Conservation (phyloP, 768 basidiomycete genomes). For the Collybiopsis confluens region DNA sequence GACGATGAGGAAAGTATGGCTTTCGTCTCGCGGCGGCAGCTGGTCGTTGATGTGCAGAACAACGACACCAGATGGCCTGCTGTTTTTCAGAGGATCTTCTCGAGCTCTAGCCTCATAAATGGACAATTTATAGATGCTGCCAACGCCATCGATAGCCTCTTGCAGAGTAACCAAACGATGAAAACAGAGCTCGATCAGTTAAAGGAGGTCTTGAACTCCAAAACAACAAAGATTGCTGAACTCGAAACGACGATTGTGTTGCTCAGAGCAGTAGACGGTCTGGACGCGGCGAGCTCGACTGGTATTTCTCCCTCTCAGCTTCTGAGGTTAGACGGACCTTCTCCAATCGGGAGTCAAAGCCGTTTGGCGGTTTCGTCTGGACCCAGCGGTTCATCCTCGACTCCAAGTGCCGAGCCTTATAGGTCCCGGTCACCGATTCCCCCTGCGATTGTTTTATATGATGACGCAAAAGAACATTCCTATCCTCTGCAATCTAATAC, state of each 20-base stretch:
- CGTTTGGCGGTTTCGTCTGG: too few relatives aligned
- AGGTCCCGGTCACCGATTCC: too few relatives aligned
- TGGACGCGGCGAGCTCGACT: neutral
- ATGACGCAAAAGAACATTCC: too few relatives aligned
- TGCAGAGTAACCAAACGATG: neutral
- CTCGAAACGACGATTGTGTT: neutral
- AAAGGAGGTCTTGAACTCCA: neutral
- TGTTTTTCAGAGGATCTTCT: too few relatives aligned
- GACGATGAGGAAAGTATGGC: neutral
- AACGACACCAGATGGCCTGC: too few relatives aligned
- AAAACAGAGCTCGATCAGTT: neutral
- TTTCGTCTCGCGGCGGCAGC: neutral
- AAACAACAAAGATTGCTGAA: neutral
- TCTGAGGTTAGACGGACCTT: too few relatives aligned
- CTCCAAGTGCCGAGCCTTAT: too few relatives aligned
- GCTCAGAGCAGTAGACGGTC: neutral
- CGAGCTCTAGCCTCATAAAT: neutral
- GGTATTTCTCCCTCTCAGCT: conserved; percentile 4
- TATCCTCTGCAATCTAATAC: too few relatives aligned
- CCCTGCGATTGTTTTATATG: too few relatives aligned
- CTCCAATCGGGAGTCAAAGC: too few relatives aligned
- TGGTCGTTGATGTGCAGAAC: neutral
- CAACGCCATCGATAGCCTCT: neutral
- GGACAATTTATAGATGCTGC: neutral
- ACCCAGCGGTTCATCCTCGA: too few relatives aligned